phyloP scores from a whole-genome alignment of 805 yeast species.

The Candida endomychidarum region DNA sequence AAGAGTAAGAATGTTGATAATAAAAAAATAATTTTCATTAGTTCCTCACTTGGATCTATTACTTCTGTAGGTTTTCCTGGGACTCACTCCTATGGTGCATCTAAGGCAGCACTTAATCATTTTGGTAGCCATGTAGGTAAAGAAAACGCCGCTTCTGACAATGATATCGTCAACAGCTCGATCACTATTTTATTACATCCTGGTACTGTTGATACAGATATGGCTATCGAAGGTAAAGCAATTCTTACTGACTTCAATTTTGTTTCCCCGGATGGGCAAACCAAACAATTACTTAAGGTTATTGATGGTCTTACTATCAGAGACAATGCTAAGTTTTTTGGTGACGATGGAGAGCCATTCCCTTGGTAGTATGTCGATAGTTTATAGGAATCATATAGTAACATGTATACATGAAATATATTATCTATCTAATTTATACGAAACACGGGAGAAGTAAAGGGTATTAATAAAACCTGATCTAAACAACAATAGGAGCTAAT shows the following conservation, averaged over 20 bases:
- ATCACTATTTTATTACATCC: constrained; percentile 31
- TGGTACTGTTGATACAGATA: constrained; percentile 25
- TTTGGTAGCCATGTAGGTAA: constrained; percentile 22
- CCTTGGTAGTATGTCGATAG: constrained; percentile 8
- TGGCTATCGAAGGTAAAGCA: constrained; percentile 13
- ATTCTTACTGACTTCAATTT: background rate
- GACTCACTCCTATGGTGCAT: constrained; percentile 27
- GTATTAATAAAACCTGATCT: too few relatives aligned
- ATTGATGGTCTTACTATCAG: constrained; percentile 5
- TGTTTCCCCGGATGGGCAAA: background rate
- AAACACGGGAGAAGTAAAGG: too few relatives aligned
- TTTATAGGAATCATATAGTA: too few relatives aligned
- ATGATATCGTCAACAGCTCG: background rate
- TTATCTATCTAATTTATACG: too few relatives aligned
- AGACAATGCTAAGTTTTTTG: constrained; percentile 7
- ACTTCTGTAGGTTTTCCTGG: constrained; percentile 3
- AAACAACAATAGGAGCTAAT: constrained; percentile 14
- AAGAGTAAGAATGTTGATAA: constrained; percentile 13
- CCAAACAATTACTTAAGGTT: constrained; percentile 4
- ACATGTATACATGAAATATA: too few relatives aligned
- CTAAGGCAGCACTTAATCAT: constrained; percentile 39
- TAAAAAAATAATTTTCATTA: constrained; percentile 25
- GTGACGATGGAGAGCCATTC: constrained; percentile 7
- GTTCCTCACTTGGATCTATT: constrained; percentile 18
- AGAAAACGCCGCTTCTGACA: constrained; percentile 14